These are phyloP conservation scores for Phytomonas serpens DNA, from an alignment of 208 protist species.

Conservation along the genomic window DNA sequence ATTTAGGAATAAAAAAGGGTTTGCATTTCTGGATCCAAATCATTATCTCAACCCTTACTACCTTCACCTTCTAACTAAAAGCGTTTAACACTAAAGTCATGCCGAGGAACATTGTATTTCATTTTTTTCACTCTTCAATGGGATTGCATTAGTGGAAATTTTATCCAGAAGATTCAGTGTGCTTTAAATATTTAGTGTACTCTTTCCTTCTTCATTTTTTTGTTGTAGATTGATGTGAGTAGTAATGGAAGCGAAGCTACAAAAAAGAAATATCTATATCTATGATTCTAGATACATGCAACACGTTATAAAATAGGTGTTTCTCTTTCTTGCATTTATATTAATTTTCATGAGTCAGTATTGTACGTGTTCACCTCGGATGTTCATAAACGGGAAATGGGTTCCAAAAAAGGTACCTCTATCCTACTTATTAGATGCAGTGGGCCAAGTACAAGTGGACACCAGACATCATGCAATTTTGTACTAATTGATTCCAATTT, in stretches of 20 bases:
- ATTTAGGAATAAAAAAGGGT: slow-evolving; percentile 65
- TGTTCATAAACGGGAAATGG: background rate
- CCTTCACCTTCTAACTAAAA: slow-evolving; percentile 31
- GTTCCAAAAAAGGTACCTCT: background rate
- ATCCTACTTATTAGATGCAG: background rate
- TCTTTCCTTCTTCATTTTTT: background rate
- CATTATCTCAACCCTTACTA: slow-evolving; percentile 74
- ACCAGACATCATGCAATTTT: background rate
- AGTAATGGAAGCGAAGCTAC: background rate
- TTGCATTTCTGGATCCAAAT: slow-evolving; percentile 63
- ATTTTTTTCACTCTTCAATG: background rate
- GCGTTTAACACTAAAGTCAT: background rate
- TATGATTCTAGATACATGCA: background rate
- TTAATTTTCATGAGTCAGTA: background rate
- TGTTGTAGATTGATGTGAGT: background rate
- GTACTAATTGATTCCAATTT: slow-evolving; percentile 1
- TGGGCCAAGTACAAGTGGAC: background rate
- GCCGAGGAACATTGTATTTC: background rate
- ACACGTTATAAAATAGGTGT: background rate
- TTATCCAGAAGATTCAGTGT: background rate
- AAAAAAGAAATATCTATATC: background rate
- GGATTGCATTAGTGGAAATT: background rate
- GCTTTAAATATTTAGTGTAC: background rate
- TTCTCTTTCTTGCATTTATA: background rate
- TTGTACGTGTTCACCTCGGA: background rate